Evolutionary conservation across 805 yeast genomes (phyloP), one percentile per base, ranked within the genome.

Genomic region (Dipodascus geniculatus): DNA sequence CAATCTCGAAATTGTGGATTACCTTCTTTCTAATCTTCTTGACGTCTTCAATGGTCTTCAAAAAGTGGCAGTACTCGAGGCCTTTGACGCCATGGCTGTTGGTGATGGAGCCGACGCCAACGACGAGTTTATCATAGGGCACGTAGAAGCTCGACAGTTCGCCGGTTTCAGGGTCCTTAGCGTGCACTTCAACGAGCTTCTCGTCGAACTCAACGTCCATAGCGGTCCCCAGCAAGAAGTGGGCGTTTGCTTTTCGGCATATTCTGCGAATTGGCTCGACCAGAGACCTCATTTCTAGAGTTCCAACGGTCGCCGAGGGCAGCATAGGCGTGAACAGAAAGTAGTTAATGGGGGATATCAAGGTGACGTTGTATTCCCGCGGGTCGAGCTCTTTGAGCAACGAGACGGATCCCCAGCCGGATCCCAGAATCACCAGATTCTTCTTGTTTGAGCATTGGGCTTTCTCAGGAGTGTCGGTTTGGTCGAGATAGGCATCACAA

Each of bases 21-120:
- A 82, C 79, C 56, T 75, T 76, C 56, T 73, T 72, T 60, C 83
- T 74, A 54, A 82, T 74, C 31, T 67, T 69, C 56, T 79, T 69
- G 2, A 85, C 84, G 67, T 82, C 87, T 55, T 76, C 81, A 9
- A 84, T 85, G 2, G 84, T 81, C 65, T 82, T 82, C 68, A 82
- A 69, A 57, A 79, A 78, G 61, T 77, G 71, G 63, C 84, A 77
- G 66, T 79, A 67, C 63, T 82, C 76, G 54, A 82, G 68, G n/a
- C 88, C 88, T 56, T 76, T 77, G 33, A 82, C 87, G 56, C 87
- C 87, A 63, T 82, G 86, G 9, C 86, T 79, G 61, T 83, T 82
- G 19, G 87, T 71, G 24, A 79, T 75, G 4, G 86, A 81, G 22
- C 88, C 88, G 44, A 82, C 85, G 2, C 82, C 87, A 59, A 83